Percentiles rank a stretch among this genome's conserved stretches.
These are phyloP conservation scores for Globisporangium camurandrum DNA, from an alignment of 352 stramenopile species.

Conservation along the genomic window DNA sequence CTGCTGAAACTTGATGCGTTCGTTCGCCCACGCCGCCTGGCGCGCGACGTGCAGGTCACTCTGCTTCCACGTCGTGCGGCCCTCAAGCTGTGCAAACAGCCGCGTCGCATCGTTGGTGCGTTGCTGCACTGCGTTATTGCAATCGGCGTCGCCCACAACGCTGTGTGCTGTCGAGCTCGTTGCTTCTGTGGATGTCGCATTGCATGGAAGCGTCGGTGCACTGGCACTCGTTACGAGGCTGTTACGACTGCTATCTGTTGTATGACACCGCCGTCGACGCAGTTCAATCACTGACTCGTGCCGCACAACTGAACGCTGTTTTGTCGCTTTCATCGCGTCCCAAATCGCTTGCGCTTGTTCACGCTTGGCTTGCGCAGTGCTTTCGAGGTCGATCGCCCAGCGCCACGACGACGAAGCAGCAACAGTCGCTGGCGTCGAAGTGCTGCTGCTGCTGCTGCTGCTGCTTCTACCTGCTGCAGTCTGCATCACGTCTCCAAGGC, in stretches of 20 bases:
- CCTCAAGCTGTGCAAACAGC: conserved; percentile 65
- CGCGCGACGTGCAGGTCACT: conserved; percentile 62
- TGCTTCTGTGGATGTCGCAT: not conserved
- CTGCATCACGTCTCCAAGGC: conserved; percentile 25
- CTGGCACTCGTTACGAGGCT: conserved; percentile 17
- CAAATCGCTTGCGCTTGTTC: conserved; percentile 51
- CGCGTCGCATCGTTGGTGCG: conserved; percentile 18
- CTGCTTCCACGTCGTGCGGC: conserved; percentile 65
- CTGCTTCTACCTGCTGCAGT: too few species aligned
- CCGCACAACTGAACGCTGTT: conserved; percentile 22
- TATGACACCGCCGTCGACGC: conserved; percentile 13
- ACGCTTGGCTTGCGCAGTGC: conserved; percentile 26
- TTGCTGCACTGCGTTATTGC: not conserved
- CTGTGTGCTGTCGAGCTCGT: not conserved
- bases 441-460: conserved; percentile 2
- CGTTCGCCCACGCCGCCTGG: conserved; percentile 53
- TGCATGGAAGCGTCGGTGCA: conserved; percentile 12
- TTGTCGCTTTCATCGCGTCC: conserved; percentile 40
- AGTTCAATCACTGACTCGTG: conserved; percentile 18
- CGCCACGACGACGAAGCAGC: conserved; percentile 19
- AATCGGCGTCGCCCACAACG: not conserved
- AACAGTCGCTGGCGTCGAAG: not conserved
- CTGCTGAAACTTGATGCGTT: conserved; percentile 58
- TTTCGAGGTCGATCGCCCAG: conserved; percentile 40
- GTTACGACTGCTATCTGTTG: too few species aligned